Evolutionary conservation across 2,329 filamentous ascomycete genomes (phyloP).

Genomic region (Ophiostoma fasciatum): DNA sequence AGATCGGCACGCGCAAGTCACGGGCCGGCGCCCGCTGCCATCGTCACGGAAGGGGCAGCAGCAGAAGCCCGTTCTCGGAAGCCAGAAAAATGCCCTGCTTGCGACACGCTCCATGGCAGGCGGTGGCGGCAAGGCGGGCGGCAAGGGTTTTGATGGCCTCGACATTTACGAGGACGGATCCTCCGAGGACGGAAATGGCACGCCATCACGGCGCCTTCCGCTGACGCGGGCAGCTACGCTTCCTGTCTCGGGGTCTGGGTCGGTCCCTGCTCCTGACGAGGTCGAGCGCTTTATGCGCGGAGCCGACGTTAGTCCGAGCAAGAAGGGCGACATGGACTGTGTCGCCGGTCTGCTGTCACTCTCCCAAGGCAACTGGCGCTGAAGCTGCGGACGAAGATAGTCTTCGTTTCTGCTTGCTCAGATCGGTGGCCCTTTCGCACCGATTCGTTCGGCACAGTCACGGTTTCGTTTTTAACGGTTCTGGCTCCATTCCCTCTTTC

Average conservation of each 20-base stretch:
- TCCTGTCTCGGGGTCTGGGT: too few relatives aligned
- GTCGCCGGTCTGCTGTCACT: slow-evolving; percentile 78
- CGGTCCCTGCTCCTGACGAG: slow-evolving; percentile 37
- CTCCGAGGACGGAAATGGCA: slow-evolving; percentile 1
- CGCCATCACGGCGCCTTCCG: slow-evolving; percentile 2
- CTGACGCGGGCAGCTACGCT: slow-evolving; percentile 9
- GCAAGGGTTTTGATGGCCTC: slow-evolving; percentile 19
- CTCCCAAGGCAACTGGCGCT: slow-evolving; percentile 84
- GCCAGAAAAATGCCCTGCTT: slow-evolving; percentile 25
- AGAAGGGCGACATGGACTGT: slow-evolving; percentile 72
- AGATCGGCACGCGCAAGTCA: too few relatives aligned
- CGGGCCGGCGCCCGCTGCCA: slow-evolving; percentile 23
- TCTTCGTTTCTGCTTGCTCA: too few relatives aligned
- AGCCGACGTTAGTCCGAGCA: slow-evolving; percentile 50
- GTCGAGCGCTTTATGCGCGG: slow-evolving; percentile 60
- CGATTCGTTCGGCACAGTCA: too few relatives aligned
- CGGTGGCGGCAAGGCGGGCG: slow-evolving; percentile 14
- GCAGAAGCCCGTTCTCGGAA: slow-evolving; percentile 24
- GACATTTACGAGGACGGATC: slow-evolving; percentile 40
- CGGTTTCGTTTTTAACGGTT: too few relatives aligned
- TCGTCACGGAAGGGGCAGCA: slow-evolving; percentile 17
- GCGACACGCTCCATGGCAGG: slow-evolving; percentile 9
- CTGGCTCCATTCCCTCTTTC: too few relatives aligned
- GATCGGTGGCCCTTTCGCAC: too few relatives aligned
- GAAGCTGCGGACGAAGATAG: too few relatives aligned